Evolutionary conservation across 192 early-diverging fungal genomes (phyloP), one percentile per base, ranked within the genome.

Genomic region (Coemansia sp.): DNA sequence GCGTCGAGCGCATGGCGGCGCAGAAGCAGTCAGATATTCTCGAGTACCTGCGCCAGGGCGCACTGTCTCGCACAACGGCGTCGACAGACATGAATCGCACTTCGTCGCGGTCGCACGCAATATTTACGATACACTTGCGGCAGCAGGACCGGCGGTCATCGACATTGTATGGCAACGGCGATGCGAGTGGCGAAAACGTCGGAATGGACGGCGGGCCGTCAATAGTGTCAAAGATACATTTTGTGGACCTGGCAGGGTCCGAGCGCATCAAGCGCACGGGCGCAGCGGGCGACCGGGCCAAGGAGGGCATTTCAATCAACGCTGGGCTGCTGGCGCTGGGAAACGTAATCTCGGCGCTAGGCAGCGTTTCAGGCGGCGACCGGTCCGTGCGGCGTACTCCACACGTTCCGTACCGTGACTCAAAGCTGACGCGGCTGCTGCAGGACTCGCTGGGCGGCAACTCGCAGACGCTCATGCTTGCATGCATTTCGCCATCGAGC

Each of bases 241-340:
- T 99, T 85, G 97, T 99, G 9, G 97, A 99, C 84, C 76, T 99
- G 69, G 97, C 97, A 17, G 97, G 97, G 50, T 95, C 93, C 23
- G 97, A 99, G 79, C 76, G 92, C 66, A 81, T 99, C 5, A 98
- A 98, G 76, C 87, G 93, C 23, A 99, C 96, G 4, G 89, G 94
- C 2, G 94, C 94, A 0, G 90, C 88, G 23, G 95, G 98, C n/a
- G 94, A 97, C 53, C 85, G 95, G 38, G 90, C 88, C 50, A 92
- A 91, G 67, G 98, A 99, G 64, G 96, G 98, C 43, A 99, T 99
- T 52, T 92, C 91, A 17, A 99, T 98, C 66, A 99, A 98, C 65
- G 90, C 93, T 32, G 97, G 97, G 0, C 81, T 99, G 1, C 82
- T 97, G 52, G 95, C 96, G 2, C 86, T 99, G 8, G 97, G 97